Percentiles rank a stretch among this genome's conserved stretches.
Conservation (phyloP, 306 rosid genomes). For the Fagus crenata region DNA sequence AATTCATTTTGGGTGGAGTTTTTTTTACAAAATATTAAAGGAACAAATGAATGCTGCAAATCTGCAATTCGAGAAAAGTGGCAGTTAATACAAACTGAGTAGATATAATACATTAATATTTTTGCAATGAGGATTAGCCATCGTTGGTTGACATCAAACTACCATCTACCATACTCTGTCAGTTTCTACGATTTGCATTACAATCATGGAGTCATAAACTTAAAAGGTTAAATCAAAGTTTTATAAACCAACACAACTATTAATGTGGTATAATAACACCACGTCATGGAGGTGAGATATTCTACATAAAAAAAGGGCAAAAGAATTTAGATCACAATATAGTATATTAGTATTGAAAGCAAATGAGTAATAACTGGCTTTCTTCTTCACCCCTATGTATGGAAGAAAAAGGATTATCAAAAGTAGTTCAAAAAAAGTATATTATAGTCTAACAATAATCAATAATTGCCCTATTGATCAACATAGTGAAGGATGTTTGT, state of each 20-base stretch:
- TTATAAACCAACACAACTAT: neutral
- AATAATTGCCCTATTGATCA: no score
- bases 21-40: neutral
- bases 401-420: conserved; percentile 41
- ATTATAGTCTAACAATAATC: no score
- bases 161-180: neutral
- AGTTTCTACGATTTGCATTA: conserved; percentile 6
- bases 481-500: no score
- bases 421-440: no score
- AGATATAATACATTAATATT: neutral
- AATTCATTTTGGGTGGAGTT: neutral
- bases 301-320: conserved; percentile 16
- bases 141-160: neutral
- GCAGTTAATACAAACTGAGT: neutral
- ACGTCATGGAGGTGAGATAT: conserved; percentile 1
- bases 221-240: neutral
- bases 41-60: neutral
- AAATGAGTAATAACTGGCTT: conserved; percentile 49
- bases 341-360: conserved; percentile 13
- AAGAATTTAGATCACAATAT: conserved; percentile 8
- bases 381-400: conserved; percentile 92
- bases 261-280: neutral
- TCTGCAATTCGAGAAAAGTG: neutral
- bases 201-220: neutral
- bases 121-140: neutral